phyloP scores from a whole-genome alignment of 805 yeast species.

The Wickerhamiella bombiphila region DNA sequence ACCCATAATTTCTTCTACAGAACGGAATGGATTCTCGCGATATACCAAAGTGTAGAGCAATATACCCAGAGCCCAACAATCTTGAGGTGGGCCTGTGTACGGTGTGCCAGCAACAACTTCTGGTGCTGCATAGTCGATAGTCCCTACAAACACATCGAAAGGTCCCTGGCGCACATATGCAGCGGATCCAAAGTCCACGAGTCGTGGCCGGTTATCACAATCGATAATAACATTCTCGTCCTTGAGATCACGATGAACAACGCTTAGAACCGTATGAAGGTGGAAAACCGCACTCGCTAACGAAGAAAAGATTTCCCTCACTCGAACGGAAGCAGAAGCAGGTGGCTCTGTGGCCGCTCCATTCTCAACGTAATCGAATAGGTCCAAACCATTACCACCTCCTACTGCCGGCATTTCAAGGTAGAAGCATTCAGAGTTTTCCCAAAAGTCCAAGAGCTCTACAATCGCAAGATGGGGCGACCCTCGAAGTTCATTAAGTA shows the following conservation, averaged over 20 bases:
- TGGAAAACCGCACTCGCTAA: conserved; percentile 66
- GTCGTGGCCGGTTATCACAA: conserved; percentile 42
- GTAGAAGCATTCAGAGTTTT: conserved; percentile 78
- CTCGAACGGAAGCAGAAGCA: not conserved
- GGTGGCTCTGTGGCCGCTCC: conserved; percentile 15
- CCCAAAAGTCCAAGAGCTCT: conserved; percentile 79
- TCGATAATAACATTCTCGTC: conserved; percentile 90
- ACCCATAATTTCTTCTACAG: conserved; percentile 89
- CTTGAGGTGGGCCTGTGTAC: conserved; percentile 88
- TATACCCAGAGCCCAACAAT: conserved; percentile 94
- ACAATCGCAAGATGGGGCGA: conserved; percentile 81
- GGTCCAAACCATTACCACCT: conserved; percentile 64
- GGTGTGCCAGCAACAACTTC: conserved; percentile 82
- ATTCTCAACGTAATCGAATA: conserved; percentile 83
- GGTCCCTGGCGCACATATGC: conserved; percentile 86
- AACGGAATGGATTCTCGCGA: conserved; percentile 91
- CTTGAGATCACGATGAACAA: conserved; percentile 87
- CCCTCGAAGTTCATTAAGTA: conserved; percentile 57
- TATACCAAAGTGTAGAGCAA: conserved; percentile 76
- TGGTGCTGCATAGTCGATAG: conserved; percentile 95
- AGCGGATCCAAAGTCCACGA: conserved; percentile 92
- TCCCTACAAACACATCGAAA: conserved; percentile 93
- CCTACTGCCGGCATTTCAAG: conserved; percentile 89
- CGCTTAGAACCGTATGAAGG: conserved; percentile 60
- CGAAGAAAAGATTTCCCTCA: conserved; percentile 47